phyloP scores from a whole-genome alignment of 164 flowering plant genomes.

The Magnolia sinica region DNA sequence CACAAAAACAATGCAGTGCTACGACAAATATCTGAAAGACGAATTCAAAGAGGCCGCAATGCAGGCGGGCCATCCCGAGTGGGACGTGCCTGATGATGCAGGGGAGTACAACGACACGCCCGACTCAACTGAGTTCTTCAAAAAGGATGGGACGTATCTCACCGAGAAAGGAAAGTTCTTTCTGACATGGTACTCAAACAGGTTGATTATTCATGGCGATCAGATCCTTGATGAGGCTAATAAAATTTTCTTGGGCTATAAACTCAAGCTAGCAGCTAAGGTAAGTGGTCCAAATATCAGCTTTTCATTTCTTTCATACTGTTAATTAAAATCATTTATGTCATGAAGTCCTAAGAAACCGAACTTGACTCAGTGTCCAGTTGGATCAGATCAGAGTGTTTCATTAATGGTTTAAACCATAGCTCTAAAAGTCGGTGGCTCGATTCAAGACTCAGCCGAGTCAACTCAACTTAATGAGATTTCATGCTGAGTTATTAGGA shows the following conservation, averaged over 20 bases:
- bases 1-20: constrained; percentile 47
- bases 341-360: too few relatives aligned
- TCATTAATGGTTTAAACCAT: too few relatives aligned
- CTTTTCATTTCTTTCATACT: not conserved
- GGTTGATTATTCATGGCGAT: constrained; percentile 71
- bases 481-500: too few relatives aligned
- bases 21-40: constrained; percentile 64
- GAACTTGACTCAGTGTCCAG: too few relatives aligned
- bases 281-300: constrained; percentile 26
- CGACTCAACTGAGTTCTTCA: constrained; percentile 55
- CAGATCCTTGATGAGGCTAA: constrained; percentile 85
- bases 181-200: constrained; percentile 82
- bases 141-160: constrained; percentile 53
- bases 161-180: constrained; percentile 80
- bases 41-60: constrained; percentile 62
- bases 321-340: not conserved
- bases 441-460: too few relatives aligned
- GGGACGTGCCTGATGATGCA: constrained; percentile 78
- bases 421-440: too few relatives aligned
- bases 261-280: constrained; percentile 71
- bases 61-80: constrained; percentile 62
- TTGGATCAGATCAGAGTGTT: too few relatives aligned
- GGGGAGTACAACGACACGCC: constrained; percentile 79
- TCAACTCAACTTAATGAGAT: too few relatives aligned
- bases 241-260: constrained; percentile 56